Evolutionary conservation across 2,329 filamentous ascomycete genomes (phyloP), one percentile per base, ranked within the genome.

Genomic region (Penicillium sp.): DNA sequence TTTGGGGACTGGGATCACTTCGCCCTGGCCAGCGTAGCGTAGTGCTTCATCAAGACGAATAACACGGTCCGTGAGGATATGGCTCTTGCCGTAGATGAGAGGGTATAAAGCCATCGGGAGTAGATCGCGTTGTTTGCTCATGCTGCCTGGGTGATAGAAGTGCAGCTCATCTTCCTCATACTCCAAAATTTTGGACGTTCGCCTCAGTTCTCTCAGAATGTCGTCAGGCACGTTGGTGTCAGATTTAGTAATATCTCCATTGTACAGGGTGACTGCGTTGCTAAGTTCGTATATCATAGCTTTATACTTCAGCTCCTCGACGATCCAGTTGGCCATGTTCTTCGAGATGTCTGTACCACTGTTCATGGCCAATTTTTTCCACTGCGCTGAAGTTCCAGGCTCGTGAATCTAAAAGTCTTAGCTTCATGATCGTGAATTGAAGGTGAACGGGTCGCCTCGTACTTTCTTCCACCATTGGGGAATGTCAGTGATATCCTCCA

Each of bases 91-190:
- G 45, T 67, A 70, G 2, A 68, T 64, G 0, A 88, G 66, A 0
- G 85, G 84, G 57, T 79, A 88, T 6, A 88, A 71, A 0, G 83
- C 87, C 1, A 85, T 84, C 57, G 88, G 79, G 5, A 88, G 77
- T 1, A 88, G 70, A 62, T 88, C 80, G 0, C 85, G 76, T 1
- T 88, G 83, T 53, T 77, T 78, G 0, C 69, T 66, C 18, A 81
- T 69, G 2, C 76, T 81, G 2, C 77, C 73, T 0, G 84, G 84
- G 63, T 86, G 82, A 78, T 80, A 88, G 65, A 87, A 85, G 56
- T 80, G 79, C 31, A 73, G 49, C 6, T 80, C 77, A 0, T 49
- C 6, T 5, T 79, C 77, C 0, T 81, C 73, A 16, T 79, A 66
- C 53, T 86, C 79, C 1, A 89, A 70, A 0, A 64, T 64, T 1